Conservation (phyloP, 2,329 filamentous ascomycete genomes). For the Clarireedia monteithiana region DNA sequence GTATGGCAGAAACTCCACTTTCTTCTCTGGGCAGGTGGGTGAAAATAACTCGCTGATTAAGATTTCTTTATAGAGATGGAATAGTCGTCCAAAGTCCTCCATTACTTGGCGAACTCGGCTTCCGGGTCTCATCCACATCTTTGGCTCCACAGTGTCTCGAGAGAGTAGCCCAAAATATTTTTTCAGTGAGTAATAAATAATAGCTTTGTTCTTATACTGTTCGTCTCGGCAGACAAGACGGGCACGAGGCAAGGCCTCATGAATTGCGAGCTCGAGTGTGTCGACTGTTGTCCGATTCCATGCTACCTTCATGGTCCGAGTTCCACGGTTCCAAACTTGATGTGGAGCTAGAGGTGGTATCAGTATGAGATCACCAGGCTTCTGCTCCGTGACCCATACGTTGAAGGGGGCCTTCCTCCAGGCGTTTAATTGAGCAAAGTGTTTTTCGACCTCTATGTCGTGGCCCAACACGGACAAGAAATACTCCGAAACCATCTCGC, state of each 20-base stretch:
- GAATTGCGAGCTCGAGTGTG: constrained; percentile 76
- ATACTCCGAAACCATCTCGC: constrained; percentile 84
- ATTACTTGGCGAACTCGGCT: constrained; percentile 59
- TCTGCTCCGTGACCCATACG: constrained; percentile 88
- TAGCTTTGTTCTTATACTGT: constrained; percentile 98
- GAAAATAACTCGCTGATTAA: constrained; percentile 82
- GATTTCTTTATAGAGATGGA: constrained; percentile 69
- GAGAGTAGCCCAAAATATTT: constrained; percentile 65
- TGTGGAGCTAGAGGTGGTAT: constrained; percentile 90
- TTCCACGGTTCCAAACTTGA: constrained; percentile 97
- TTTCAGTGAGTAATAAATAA: constrained; percentile 77
- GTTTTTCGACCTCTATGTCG: constrained; percentile 93
- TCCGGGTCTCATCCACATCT: constrained; percentile 31
- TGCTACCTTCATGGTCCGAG: constrained; percentile 91
- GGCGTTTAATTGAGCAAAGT: constrained; percentile 91
- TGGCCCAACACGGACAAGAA: constrained; percentile 90
- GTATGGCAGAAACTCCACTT: constrained; percentile 69
- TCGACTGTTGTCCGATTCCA: constrained; percentile 96
- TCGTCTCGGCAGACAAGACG: constrained; percentile 92
- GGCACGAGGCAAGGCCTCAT: constrained; percentile 81
- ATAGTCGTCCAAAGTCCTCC: constrained; percentile 75
- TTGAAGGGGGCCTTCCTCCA: constrained; percentile 94
- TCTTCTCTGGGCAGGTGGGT: constrained; percentile 51
- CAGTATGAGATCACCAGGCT: constrained; percentile 82
- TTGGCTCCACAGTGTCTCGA: constrained; percentile 38